These are phyloP conservation scores for Kluyveromyces wickerhamii DNA, from an alignment of 805 yeast genomes.

Conservation along the genomic window DNA sequence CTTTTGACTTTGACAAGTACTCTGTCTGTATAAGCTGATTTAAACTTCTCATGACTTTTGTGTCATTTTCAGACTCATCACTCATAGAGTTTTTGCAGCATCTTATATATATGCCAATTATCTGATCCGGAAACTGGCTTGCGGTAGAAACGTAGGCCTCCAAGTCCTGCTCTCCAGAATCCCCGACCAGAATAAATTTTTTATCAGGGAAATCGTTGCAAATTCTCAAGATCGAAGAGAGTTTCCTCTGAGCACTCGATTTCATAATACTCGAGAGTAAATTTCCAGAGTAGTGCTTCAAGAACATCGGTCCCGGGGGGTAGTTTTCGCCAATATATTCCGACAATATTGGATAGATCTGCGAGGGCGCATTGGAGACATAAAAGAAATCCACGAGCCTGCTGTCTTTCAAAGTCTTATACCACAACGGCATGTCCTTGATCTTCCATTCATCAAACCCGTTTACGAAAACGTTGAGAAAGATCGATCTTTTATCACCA, in stretches of 20 bases:
- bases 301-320: constrained; percentile 77
- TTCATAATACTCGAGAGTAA: constrained; percentile 75
- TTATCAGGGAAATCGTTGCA: constrained; percentile 67
- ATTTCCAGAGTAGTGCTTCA: constrained; percentile 81
- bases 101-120: constrained; percentile 72
- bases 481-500: constrained; percentile 76
- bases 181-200: constrained; percentile 82
- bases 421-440: constrained; percentile 72
- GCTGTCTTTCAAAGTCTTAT: constrained; percentile 37
- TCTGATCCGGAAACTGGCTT: constrained; percentile 47
- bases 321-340: constrained; percentile 33
- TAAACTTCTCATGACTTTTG: constrained; percentile 23
- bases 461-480: constrained; percentile 67
- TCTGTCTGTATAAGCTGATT: constrained; percentile 24
- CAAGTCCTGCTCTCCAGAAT: constrained; percentile 90
- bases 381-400: constrained; percentile 64
- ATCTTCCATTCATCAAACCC: constrained; percentile 61
- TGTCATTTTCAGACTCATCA: constrained; percentile 35
- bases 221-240: constrained; percentile 52
- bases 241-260: constrained; percentile 78
- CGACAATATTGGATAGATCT: constrained; percentile 50
- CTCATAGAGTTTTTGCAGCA: constrained; percentile 65
- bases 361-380: constrained; percentile 95
- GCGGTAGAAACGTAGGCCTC: constrained; percentile 83
- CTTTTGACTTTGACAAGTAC: constrained; percentile 7